These are phyloP conservation scores for Pholiota conissans DNA, from an alignment of 768 basidiomycete species.

Conservation along the genomic window DNA sequence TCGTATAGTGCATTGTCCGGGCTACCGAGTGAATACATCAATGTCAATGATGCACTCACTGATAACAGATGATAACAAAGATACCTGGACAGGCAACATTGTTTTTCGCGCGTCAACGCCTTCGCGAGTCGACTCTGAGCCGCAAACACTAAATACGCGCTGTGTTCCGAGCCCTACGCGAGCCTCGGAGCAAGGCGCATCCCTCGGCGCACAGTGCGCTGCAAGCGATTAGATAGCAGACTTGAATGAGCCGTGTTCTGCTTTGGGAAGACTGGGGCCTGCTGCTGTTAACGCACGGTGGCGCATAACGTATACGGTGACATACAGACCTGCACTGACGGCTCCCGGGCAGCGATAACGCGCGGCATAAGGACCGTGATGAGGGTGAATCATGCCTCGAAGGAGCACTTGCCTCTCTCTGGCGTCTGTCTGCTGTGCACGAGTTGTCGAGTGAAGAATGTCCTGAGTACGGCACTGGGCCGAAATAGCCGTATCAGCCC, in stretches of 20 bases:
- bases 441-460: neutral
- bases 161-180: neutral
- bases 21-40: neutral
- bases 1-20: neutral
- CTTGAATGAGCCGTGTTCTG: neutral
- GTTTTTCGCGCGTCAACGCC: neutral
- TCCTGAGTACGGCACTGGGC: neutral
- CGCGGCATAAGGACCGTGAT: neutral
- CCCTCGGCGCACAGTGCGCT: neutral
- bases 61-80: neutral
- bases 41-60: no score
- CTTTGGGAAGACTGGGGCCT: neutral
- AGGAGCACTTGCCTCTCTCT: neutral
- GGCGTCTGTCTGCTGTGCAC: no score
- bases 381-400: neutral
- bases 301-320: neutral
- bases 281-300: neutral
- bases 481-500: neutral
- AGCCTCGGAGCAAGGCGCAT: neutral
- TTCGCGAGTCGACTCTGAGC: neutral
- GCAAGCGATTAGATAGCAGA: neutral
- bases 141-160: neutral
- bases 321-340: no score
- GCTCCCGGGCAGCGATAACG: neutral
- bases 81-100: neutral